Evolutionary conservation across 2,329 filamentous ascomycete genomes (phyloP).

Genomic region (Apiospora koreana): DNA sequence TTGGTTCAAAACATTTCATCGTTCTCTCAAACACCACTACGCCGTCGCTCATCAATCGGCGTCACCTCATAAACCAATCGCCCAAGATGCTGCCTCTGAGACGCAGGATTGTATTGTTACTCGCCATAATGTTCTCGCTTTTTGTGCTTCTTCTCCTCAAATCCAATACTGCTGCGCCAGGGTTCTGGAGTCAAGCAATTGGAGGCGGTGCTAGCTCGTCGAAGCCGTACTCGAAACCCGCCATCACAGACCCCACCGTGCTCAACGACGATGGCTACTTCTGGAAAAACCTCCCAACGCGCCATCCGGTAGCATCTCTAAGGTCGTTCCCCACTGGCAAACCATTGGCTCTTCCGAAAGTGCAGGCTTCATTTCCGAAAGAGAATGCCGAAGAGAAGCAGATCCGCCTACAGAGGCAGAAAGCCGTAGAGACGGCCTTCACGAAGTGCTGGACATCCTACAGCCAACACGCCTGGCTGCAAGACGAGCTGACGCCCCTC

Average conservation of each 20-base stretch:
- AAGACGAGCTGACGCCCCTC: constrained; percentile 44
- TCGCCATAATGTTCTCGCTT: background rate
- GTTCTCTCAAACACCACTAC: background rate
- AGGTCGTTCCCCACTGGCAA: constrained; percentile 23
- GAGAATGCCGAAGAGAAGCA: constrained; percentile 21
- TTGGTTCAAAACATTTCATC: background rate
- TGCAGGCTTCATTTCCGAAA: constrained; percentile 22
- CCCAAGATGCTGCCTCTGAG: background rate
- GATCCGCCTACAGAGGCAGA: constrained; percentile 21
- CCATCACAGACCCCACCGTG: constrained; percentile 14
- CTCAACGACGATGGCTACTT: constrained; percentile 27
- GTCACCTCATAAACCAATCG: background rate
- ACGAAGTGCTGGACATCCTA: constrained; percentile 62
- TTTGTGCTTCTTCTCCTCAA: background rate
- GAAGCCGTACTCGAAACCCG: background rate
- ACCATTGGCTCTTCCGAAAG: constrained; percentile 21
- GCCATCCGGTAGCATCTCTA: constrained; percentile 25
- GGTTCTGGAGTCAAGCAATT: background rate
- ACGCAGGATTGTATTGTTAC: background rate
- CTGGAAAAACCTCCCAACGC: constrained; percentile 26
- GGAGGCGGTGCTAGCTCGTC: background rate
- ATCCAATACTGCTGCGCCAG: background rate
- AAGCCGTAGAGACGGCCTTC: constrained; percentile 52
- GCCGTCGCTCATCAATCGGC: no score
- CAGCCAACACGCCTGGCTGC: constrained; percentile 62